Percentiles rank a stretch among this genome's conserved stretches.
Evolutionary conservation across 768 basidiomycete genomes (phyloP).

Genomic region (Hygrocybe punicea): DNA sequence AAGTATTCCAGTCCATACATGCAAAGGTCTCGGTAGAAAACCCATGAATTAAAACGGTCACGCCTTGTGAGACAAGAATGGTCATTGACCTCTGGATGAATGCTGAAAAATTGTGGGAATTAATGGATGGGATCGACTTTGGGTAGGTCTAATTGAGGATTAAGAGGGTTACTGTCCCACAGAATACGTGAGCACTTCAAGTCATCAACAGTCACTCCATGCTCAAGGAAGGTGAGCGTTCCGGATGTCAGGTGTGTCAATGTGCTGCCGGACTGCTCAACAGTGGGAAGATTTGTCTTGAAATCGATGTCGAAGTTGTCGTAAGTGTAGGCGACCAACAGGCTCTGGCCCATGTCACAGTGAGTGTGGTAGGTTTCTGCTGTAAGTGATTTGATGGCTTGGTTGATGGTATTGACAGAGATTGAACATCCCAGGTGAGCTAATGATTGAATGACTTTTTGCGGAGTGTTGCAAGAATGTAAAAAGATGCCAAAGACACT

Average conservation of each 20-base stretch:
- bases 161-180: constrained; percentile 8
- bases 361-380: constrained; percentile 2
- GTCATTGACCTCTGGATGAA: background rate
- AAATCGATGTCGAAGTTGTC: constrained; percentile 21
- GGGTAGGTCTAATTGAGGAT: background rate
- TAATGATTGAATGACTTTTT: constrained; percentile 23
- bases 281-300: constrained; percentile 9
- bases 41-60: constrained; percentile 17
- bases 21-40: constrained; percentile 11
- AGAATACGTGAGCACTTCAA: constrained; percentile 1
- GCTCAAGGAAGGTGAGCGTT: constrained; percentile 12
- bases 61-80: constrained; percentile 5
- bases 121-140: background rate
- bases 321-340: constrained; percentile 4
- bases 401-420: constrained; percentile 16
- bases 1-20: constrained; percentile 18
- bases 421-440: constrained; percentile 21
- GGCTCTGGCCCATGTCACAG: constrained; percentile 6
- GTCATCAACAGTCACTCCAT: constrained; percentile 9
- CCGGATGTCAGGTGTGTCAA: constrained; percentile 19
- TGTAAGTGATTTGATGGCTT: constrained; percentile 17
- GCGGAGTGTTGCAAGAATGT: constrained; percentile 21
- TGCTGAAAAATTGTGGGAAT: background rate
- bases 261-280: constrained; percentile 8
- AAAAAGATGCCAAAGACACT: constrained; percentile 22